Evolutionary conservation across 164 flowering plant genomes (phyloP), one percentile per base, ranked within the genome.

Genomic region (Kalanchoe fedtschenkoi): DNA sequence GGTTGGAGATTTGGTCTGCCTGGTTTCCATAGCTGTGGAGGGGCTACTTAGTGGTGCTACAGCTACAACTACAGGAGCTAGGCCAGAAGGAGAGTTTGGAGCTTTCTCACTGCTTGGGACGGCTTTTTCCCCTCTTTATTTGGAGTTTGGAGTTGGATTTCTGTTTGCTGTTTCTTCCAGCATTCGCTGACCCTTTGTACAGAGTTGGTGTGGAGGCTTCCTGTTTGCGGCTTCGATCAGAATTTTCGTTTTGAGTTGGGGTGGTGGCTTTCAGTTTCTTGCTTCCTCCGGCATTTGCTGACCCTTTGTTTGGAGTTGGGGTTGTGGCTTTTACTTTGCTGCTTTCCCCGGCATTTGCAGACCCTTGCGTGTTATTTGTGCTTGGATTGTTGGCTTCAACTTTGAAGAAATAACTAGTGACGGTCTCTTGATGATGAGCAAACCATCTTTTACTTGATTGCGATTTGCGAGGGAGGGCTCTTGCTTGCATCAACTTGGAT

Each of bases 261-360:
- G 70, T 51, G 11, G 37, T 37, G 11, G 68, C 55, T 35, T 67
- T 68, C n/a, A 42, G 43, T 33, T 38, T 55, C 34, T 66, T 65
- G 53, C 47, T 46, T 55, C 65, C 70, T 8, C 30, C 62, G 43
- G 33, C 55, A 35, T 9, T 58, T 44, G 33, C 59, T 15, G 28
- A 34, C 34, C 47, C 44, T 10, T 39, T n/a, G 22, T 37, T 34
- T n/a, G 37, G 38, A 13, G 34, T 70, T 46, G 62, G 58, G 41
- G 70, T 51, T 8, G 37, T 37, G 11, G 68, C 55, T 35, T 67
- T 68, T 15, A 42, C 37, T 33, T 38, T 55, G 38, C 68, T 65
- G 53, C 47, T 46, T 55, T 67, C 70, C 13, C 30, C 62, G 43
- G 33, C 55, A 35, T 9, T 58, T 44, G 33, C 59, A 10, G 28